A percentile compares a stretch with the other conserved stretches of the same genome.
phyloP scores from a whole-genome alignment of 192 early-diverging fungal species.

The Linnemannia hyalina region DNA sequence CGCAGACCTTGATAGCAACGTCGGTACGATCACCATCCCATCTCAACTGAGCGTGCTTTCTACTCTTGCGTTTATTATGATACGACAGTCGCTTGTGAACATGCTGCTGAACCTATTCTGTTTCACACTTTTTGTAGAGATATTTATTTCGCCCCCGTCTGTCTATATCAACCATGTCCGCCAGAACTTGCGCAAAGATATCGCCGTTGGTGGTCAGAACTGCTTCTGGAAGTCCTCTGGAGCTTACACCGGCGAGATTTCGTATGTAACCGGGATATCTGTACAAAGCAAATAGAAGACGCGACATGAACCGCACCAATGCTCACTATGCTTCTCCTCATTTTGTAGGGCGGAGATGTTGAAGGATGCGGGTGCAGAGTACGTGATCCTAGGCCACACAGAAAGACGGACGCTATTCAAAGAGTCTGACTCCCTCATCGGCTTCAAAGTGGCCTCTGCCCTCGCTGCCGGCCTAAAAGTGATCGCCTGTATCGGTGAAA shows the following conservation, averaged over 20 bases:
- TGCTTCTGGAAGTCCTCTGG: conserved; percentile 83
- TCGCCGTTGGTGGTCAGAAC: conserved; percentile 96
- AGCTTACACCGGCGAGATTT: conserved; percentile 97
- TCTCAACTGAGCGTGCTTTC: neutral
- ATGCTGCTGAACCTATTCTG: neutral
- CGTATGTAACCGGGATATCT: conserved; percentile 42
- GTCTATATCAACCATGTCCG: conserved; percentile 86
- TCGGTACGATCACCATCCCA: conserved; percentile 64
- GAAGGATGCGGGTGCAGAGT: conserved; percentile 91
- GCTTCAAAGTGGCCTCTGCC: conserved; percentile 89
- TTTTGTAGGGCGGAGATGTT: conserved; percentile 82
- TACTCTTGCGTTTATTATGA: no score
- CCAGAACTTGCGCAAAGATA: conserved; percentile 75
- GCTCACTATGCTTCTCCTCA: neutral
- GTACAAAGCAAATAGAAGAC: neutral
- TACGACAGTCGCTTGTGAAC: no score
- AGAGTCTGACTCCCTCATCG: conserved; percentile 88
- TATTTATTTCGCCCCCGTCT: conserved; percentile 94
- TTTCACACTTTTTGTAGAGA: conserved; percentile 72
- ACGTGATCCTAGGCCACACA: conserved; percentile 97
- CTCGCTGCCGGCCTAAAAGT: conserved; percentile 86
- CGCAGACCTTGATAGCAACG: conserved; percentile 63
- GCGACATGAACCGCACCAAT: neutral
- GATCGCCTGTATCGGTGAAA: conserved; percentile 95
- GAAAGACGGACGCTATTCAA: conserved; percentile 92